Conservation (phyloP, 768 basidiomycete species). For the Hydnum rufescens region DNA sequence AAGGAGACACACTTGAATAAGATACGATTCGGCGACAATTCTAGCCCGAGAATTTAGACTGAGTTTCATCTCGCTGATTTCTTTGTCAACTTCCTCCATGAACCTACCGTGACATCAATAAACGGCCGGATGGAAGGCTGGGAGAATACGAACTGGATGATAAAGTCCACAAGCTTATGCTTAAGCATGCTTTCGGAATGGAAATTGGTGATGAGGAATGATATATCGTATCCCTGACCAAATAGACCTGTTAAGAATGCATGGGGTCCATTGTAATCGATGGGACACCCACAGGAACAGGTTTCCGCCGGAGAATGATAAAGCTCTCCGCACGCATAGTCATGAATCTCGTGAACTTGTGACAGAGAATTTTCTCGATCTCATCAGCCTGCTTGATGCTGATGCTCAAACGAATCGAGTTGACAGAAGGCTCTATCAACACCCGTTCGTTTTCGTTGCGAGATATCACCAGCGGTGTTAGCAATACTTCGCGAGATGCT, state of each 20-base stretch:
- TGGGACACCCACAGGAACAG: constrained; percentile 45
- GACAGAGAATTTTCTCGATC: constrained; percentile 90
- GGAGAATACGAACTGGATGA: constrained; percentile 59
- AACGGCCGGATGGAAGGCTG: background rate
- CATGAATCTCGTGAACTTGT: constrained; percentile 98
- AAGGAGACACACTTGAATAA: constrained; percentile 60
- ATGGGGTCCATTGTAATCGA: background rate
- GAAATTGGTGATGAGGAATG: constrained; percentile 91
- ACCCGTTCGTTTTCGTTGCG: constrained; percentile 96
- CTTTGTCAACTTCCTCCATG: constrained; percentile 99
- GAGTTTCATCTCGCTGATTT: constrained; percentile 98
- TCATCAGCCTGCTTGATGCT: constrained; percentile 99
- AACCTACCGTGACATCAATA: constrained; percentile 31
- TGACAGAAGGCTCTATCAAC: constrained; percentile 90
- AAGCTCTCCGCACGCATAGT: constrained; percentile 98
- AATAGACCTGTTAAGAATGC: background rate
- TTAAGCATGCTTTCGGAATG: constrained; percentile 98
- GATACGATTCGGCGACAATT: constrained; percentile 91
- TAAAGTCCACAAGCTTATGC: constrained; percentile 99
- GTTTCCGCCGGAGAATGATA: constrained; percentile 85
- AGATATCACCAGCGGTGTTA: constrained; percentile 85
- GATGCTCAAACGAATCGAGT: constrained; percentile 91
- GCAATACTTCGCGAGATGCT: constrained; percentile 80
- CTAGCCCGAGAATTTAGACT: constrained; percentile 89
- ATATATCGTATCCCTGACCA: constrained; percentile 96